phyloP scores from a whole-genome alignment of 1,284 basidiomycete genomes.

The Tylopilus sp. region DNA sequence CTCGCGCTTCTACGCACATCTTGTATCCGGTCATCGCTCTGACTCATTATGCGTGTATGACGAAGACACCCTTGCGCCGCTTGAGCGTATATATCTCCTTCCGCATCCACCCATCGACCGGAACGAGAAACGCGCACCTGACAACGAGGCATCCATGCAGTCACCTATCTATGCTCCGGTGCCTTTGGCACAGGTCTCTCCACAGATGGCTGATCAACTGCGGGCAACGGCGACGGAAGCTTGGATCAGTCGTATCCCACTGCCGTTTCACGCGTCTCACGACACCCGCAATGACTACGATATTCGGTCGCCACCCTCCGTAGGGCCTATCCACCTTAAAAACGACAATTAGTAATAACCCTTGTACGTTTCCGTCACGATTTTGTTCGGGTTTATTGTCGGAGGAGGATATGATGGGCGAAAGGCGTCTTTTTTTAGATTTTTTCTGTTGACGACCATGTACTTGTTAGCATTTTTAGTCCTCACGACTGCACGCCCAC shows the following conservation, averaged over 20 bases:
- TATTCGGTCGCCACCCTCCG: neutral
- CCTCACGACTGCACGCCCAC: neutral
- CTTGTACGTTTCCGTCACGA: neutral
- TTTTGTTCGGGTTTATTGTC: neutral
- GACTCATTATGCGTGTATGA: constrained; percentile 6
- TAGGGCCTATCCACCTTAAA: constrained; percentile 26
- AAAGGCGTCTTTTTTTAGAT: neutral
- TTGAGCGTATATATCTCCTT: constrained; percentile 55
- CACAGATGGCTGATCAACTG: constrained; percentile 40
- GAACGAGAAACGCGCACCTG: constrained; percentile 13
- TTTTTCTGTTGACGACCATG: neutral
- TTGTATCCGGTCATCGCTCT: constrained; percentile 37
- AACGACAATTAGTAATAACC: constrained; percentile 10
- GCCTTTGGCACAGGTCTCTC: constrained; percentile 49
- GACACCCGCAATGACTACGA: constrained; percentile 5
- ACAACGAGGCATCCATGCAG: constrained; percentile 21
- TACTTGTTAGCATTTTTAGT: constrained; percentile 2
- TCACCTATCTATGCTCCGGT: constrained; percentile 61
- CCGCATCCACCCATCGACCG: constrained; percentile 30
- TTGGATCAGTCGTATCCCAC: constrained; percentile 44
- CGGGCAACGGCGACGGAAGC: constrained; percentile 59
- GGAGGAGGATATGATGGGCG: neutral
- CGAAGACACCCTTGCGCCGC: constrained; percentile 17
- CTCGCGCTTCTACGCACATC: constrained; percentile 56
- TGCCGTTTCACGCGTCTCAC: constrained; percentile 2